phyloP scores from a whole-genome alignment of 345 rosid species.

The Syzygium aromaticum region DNA sequence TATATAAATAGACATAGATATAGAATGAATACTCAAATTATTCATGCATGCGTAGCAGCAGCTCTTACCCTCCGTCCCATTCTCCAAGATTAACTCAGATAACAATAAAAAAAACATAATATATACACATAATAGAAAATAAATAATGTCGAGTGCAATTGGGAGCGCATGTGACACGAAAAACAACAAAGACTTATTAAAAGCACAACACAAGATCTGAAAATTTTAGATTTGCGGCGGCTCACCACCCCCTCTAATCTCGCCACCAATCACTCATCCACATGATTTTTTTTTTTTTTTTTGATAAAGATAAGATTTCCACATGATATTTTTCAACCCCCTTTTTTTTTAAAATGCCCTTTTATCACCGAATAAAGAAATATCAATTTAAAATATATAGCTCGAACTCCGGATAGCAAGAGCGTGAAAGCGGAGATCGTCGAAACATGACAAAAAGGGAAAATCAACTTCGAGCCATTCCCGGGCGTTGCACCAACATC shows the following conservation, averaged over 20 bases:
- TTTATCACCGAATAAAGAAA: neutral
- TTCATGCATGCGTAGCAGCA: neutral
- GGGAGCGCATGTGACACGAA: neutral
- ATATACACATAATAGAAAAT: neutral
- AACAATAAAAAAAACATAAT: neutral
- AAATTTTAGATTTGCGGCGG: conserved; percentile 21
- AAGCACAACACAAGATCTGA: neutral
- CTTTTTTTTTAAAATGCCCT: neutral
- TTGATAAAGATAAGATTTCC: too few species aligned
- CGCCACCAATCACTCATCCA: conserved; percentile 48
- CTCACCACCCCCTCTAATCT: conserved; percentile 34
- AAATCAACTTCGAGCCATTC: neutral
- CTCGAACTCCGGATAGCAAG: neutral
- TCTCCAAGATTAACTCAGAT: neutral
- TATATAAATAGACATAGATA: neutral
- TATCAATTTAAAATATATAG: neutral
- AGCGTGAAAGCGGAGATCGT: neutral
- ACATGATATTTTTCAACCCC: neutral
- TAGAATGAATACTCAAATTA: neutral
- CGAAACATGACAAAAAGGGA: neutral
- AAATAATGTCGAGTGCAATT: neutral
- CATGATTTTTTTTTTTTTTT: neutral
- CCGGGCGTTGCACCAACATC: neutral
- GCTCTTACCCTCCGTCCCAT: neutral
- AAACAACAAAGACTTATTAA: neutral